phyloP scores from a whole-genome alignment of 2,329 filamentous ascomycete genomes.

The Microsporum canis region DNA sequence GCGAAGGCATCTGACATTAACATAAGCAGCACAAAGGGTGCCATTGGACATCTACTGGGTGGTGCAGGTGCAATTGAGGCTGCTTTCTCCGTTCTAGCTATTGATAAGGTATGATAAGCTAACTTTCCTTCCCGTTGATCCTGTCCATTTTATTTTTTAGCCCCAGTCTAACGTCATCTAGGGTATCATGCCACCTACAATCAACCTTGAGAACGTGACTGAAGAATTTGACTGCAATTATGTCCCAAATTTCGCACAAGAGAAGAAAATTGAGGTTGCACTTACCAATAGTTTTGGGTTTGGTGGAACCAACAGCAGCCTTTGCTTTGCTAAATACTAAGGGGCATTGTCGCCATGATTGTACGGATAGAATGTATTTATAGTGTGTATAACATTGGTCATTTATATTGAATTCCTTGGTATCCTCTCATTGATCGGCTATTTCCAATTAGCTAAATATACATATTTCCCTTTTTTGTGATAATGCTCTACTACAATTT shows the following conservation, averaged over 20 bases:
- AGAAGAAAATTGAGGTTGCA: constrained; percentile 58
- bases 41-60: constrained; percentile 80
- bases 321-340: constrained; percentile 52
- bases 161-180: constrained; percentile 28
- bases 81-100: constrained; percentile 67
- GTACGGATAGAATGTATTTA: neutral
- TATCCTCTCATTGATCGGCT: neutral
- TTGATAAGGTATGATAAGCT: constrained; percentile 52
- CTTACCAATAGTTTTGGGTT: constrained; percentile 97
- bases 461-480: neutral
- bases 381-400: neutral
- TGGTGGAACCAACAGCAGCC: constrained; percentile 84
- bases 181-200: constrained; percentile 71
- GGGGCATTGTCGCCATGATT: neutral
- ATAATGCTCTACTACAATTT: neutral
- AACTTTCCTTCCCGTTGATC: neutral
- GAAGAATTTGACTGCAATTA: constrained; percentile 72
- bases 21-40: constrained; percentile 88
- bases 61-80: constrained; percentile 87
- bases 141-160: constrained; percentile 12
- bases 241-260: constrained; percentile 59
- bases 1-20: constrained; percentile 54
- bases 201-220: constrained; percentile 62
- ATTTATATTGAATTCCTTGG: neutral
- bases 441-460: neutral